Evolutionary conservation across 345 rosid genomes (phyloP).

Genomic region (Eucalyptus marginata): DNA sequence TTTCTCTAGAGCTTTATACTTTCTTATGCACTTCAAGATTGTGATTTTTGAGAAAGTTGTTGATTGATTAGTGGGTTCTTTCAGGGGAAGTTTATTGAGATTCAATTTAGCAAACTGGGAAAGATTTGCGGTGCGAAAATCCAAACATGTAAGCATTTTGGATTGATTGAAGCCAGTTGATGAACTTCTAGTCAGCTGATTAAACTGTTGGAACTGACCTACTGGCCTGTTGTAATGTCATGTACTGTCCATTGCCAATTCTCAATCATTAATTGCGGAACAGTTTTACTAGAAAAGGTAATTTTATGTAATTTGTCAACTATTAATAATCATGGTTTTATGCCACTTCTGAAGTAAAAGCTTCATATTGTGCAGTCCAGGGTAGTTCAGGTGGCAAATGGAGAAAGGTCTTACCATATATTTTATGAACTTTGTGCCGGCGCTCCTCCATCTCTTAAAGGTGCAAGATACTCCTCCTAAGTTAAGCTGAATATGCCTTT

Average conservation of each 20-base stretch:
- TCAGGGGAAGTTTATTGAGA: conserved; percentile 85
- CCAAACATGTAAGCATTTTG: conserved; percentile 63
- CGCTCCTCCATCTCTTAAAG: conserved; percentile 75
- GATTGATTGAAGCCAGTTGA: not conserved
- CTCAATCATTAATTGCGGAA: not conserved
- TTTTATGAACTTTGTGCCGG: conserved; percentile 95
- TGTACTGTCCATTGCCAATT: not conserved
- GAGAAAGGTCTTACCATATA: conserved; percentile 90
- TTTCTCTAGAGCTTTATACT: not conserved
- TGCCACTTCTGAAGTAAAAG: conserved; percentile 15
- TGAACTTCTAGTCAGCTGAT: not conserved
- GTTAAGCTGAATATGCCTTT: not conserved
- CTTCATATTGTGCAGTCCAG: conserved; percentile 65
- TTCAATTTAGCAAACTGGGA: conserved; percentile 67
- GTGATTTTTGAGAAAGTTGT: not conserved
- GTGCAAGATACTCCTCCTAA: conserved; percentile 8
- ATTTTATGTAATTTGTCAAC: not conserved
- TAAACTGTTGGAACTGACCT: conserved; percentile 9
- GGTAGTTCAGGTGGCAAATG: conserved; percentile 76
- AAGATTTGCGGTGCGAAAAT: conserved; percentile 82
- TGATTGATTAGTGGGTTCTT: not conserved
- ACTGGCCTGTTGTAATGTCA: not conserved
- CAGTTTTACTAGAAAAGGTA: conserved; percentile 96
- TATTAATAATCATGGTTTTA: not conserved
- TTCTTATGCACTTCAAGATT: not conserved